Base-by-base conservation (phyloP, 176 grass and related monocot species). In the Alopecurus myosuroides region DNA sequence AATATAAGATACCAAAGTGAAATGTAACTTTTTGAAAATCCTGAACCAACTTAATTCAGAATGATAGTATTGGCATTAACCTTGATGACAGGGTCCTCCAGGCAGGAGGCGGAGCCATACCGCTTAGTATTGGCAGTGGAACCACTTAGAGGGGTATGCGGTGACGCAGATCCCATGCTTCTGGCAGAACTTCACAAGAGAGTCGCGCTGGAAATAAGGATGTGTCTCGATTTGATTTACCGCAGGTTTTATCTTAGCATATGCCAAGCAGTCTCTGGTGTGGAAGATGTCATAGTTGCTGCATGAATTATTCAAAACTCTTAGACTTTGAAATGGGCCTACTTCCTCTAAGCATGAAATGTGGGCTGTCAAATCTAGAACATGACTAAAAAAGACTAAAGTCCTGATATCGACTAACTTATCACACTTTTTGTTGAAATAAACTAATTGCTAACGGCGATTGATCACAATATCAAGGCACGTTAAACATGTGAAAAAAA, bases 131-230 rank as follows among this genome's bases (percentile, higher is more conserved):
- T 98, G 35, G 95, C 91, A 50, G 89, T 82, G 36, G 93, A 90
- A 11, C 95, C 95, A 12, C 91, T 89, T 26, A 95, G 70, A 22
- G 95, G 91, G 19, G 95, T 98, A 35, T 98, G 93, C 95, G 5
- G 95, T 98, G 44, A 95, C 89, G 2, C 80, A 95, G 82, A 98
- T 91, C 25, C 87, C 91, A 41, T 98, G 93, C 80, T 95, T 98
- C 81, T 98, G 95, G 91, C 93, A 98, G 85, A 98, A 98, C 85
- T 92, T 98, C 18, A 98, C 85, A n/a, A 98, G 95, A 7, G 91
- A 98, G 20, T 98, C 89, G 6, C 95, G 89, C 77, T 98, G 92
- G 82, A 98, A 98, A 61, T 95, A 98, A 18, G 93, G 95, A 23
- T 98, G 95, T 1, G 60, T 73, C 77, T 98, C 95, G 10, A 98